Evolutionary conservation across 2,329 filamentous ascomycete genomes (phyloP).

Genomic region (Hypoxylon sp.): DNA sequence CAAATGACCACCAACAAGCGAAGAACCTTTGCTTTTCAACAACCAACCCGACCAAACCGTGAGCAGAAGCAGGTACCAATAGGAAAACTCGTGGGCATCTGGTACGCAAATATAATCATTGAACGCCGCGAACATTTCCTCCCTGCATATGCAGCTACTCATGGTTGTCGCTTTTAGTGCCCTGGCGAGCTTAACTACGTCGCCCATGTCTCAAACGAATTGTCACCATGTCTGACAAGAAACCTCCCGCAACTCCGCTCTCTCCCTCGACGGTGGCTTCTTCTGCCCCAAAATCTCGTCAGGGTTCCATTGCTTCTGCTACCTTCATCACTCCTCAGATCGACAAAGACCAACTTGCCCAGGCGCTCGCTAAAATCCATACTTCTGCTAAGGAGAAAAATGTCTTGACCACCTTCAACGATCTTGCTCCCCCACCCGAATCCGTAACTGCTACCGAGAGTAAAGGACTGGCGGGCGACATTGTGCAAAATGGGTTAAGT

Average conservation of each 20-base stretch:
- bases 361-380: constrained; percentile 89
- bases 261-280: constrained; percentile 56
- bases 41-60: neutral
- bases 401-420: constrained; percentile 92
- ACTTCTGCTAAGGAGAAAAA: constrained; percentile 88
- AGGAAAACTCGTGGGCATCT: neutral
- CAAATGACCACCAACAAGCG: constrained; percentile 20
- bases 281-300: constrained; percentile 55
- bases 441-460: constrained; percentile 72
- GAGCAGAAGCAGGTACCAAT: constrained; percentile 2
- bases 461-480: constrained; percentile 78
- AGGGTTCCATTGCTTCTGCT: constrained; percentile 58
- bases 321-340: constrained; percentile 67
- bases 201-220: constrained; percentile 29
- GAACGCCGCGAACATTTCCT: constrained; percentile 1
- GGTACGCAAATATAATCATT: constrained; percentile 6
- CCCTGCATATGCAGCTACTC: constrained; percentile 7
- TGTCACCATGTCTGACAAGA: constrained; percentile 53
- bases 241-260: constrained; percentile 53
- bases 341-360: constrained; percentile 81
- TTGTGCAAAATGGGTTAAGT: constrained; percentile 87
- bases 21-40: constrained; percentile 14
- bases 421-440: constrained; percentile 81
- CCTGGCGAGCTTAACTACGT: constrained; percentile 20
- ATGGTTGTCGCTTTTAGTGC: constrained; percentile 14